Base-by-base conservation (phyloP, 2,329 filamentous ascomycete genomes). In the Colletotrichum sansevieriae region DNA sequence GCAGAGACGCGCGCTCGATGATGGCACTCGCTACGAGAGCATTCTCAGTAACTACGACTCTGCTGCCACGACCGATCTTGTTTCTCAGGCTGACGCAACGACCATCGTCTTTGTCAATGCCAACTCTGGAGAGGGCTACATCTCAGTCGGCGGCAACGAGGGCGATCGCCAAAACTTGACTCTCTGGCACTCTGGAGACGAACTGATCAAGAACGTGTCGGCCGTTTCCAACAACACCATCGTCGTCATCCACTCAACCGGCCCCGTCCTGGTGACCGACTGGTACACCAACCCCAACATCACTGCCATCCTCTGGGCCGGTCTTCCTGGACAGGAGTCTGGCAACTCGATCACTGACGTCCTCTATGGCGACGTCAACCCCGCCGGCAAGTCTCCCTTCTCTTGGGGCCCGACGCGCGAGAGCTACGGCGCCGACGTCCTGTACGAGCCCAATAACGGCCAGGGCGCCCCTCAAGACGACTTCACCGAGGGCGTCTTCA, bases 121-220 rank as follows among this genome's bases (percentile, higher is more conserved):
- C 13, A 87, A 95, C 76, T 88, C 91, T 3, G 95, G 95, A 61
- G 96, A 98, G 80, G 94, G 93, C 6, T 98, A 88, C 81, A 94
- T 98, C 75, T 86, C 82, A 33, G 88, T 97, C 1, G 95, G 95
- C 71, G 91, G 89, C 62, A 98, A 98, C 77, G 83, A 86, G 68
- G 96, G 96, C 66, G 95, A 98, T 78, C 91, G 96, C 61, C 94
- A 95, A 75, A 98, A 99, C 81, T 84, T 99, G 43, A 97, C 94
- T 0, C 84, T 97, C 0, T 98, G 95, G 95, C 85, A 91, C 69
- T 87, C 90, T 67, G 95, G 93, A 46, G 94, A 98, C 61, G 85
- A 87, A 0, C 82, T 98, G 63, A 92, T 98, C 80, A 87, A 92
- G 79, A 94, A 92, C 55, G 93, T 97, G 11, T 90, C 93, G 1